Conservation (phyloP, 2,329 filamentous ascomycete species). For the Stemphylium lycopersici region DNA sequence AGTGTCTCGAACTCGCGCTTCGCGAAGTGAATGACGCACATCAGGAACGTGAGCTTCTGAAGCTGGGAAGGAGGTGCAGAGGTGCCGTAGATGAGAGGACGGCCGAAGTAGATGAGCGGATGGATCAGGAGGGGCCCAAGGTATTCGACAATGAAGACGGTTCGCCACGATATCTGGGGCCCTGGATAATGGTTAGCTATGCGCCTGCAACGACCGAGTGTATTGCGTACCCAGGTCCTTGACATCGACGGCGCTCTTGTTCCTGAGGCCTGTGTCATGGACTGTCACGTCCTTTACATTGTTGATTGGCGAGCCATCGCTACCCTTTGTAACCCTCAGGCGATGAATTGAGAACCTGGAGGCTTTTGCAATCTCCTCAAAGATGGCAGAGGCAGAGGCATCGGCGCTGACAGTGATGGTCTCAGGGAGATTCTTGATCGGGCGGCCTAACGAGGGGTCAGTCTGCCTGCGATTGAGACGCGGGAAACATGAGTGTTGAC, state of each 20-base stretch:
- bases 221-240: conserved; percentile 80
- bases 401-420: conserved; percentile 59
- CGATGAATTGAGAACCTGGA: conserved; percentile 64
- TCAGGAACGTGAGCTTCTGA: conserved; percentile 75
- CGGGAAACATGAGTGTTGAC: background rate
- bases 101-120: conserved; percentile 71
- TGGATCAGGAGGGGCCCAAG: conserved; percentile 90
- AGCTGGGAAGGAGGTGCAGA: conserved; percentile 62
- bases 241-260: conserved; percentile 73
- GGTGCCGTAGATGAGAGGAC: conserved; percentile 72
- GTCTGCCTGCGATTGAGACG: conserved; percentile 2
- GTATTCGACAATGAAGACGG: conserved; percentile 95
- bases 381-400: conserved; percentile 62
- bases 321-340: conserved; percentile 68
- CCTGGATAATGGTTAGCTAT: conserved; percentile 58
- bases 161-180: conserved; percentile 87
- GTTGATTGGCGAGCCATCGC: conserved; percentile 63
- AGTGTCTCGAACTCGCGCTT: conserved; percentile 96
- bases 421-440: conserved; percentile 65
- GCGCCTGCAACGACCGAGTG: background rate
- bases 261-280: conserved; percentile 61
- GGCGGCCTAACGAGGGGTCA: conserved; percentile 58
- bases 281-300: conserved; percentile 61
- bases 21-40: conserved; percentile 83
- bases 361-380: conserved; percentile 61